A percentile compares a stretch with the other conserved stretches of the same genome.
phyloP scores from a whole-genome alignment of 1,284 basidiomycete species.

The Bondarzewia mesenterica region DNA sequence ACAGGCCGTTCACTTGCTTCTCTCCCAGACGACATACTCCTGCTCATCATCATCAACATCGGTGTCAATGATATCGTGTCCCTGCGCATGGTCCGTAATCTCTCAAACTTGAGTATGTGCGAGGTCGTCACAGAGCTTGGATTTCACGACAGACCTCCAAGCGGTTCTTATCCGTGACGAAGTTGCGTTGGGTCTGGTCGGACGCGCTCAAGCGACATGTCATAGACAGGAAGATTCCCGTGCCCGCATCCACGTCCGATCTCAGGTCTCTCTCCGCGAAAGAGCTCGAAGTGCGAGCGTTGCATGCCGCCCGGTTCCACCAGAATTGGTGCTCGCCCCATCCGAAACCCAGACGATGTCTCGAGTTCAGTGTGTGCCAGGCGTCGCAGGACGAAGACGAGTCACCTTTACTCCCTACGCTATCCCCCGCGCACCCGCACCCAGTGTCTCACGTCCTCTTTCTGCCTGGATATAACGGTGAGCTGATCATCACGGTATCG shows the following conservation, averaged over 20 bases:
- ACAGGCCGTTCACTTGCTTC: constrained; percentile 7
- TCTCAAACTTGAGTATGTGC: constrained; percentile 1
- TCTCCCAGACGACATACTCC: constrained; percentile 28
- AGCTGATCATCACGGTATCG: constrained; percentile 24
- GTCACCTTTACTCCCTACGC: neutral
- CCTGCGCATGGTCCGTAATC: constrained; percentile 23
- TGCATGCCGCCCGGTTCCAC: constrained; percentile 28
- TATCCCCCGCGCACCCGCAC: constrained; percentile 7
- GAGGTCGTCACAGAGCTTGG: constrained; percentile 1
- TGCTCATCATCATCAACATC: constrained; percentile 25
- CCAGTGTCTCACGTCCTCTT: constrained; percentile 24
- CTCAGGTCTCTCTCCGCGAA: constrained; percentile 22
- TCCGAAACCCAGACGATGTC: constrained; percentile 17
- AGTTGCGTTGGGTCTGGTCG: constrained; percentile 30
- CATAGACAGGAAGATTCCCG: constrained; percentile 23
- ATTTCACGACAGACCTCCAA: constrained; percentile 21
- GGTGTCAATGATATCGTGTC: constrained; percentile 26
- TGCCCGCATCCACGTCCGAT: constrained; percentile 23
- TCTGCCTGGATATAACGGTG: constrained; percentile 24
- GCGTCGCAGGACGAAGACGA: neutral
- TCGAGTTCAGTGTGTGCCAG: constrained; percentile 19
- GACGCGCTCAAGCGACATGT: constrained; percentile 27
- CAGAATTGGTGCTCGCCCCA: constrained; percentile 27
- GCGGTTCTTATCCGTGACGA: constrained; percentile 23
- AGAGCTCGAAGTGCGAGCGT: constrained; percentile 27